A percentile compares a stretch with the other conserved stretches of the same genome.
These are phyloP conservation scores for Starmerella cellae DNA, from an alignment of 805 yeast genomes.

Conservation along the genomic window DNA sequence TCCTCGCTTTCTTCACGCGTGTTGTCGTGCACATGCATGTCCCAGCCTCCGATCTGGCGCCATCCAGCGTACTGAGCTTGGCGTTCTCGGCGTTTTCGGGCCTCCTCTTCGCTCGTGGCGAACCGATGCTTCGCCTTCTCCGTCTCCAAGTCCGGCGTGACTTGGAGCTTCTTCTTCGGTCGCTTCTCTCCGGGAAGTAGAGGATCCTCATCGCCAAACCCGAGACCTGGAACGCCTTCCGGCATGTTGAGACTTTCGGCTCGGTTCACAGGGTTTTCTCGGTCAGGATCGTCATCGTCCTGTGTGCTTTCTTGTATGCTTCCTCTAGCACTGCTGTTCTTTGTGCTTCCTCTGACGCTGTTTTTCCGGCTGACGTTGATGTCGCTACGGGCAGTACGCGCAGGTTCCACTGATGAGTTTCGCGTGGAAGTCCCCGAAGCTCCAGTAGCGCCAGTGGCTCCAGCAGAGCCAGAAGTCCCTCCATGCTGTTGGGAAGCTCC, in stretches of 20 bases:
- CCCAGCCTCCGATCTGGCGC: constrained; percentile 89
- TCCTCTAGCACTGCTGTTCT: not conserved
- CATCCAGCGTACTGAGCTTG: constrained; percentile 71
- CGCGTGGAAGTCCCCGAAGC: too few relatives aligned
- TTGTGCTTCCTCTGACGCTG: not conserved
- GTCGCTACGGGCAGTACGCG: not conserved
- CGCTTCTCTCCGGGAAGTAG: constrained; percentile 17
- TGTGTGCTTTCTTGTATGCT: not conserved
- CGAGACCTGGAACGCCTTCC: constrained; percentile 21
- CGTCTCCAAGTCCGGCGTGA: constrained; percentile 7
- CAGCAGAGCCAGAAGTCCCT: not conserved
- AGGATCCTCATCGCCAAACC: constrained; percentile 19
- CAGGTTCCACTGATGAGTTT: not conserved
- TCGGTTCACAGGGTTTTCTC: not conserved
- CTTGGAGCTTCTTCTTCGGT: constrained; percentile 1
- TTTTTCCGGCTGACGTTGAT: not conserved
- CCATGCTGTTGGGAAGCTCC: not conserved
- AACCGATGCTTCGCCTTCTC: constrained; percentile 10
- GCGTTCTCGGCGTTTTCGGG: constrained; percentile 33
- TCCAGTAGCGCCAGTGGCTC: too few relatives aligned
- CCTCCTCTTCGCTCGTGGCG: constrained; percentile 23
- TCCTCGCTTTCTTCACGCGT: constrained; percentile 49
- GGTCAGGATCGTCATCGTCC: not conserved
- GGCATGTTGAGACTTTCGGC: constrained; percentile 15
- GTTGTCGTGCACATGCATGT: constrained; percentile 36